A percentile compares a stretch with the other conserved stretches of the same genome.
Conservation (phyloP, 305 asterid species). For the Withania somnifera region DNA sequence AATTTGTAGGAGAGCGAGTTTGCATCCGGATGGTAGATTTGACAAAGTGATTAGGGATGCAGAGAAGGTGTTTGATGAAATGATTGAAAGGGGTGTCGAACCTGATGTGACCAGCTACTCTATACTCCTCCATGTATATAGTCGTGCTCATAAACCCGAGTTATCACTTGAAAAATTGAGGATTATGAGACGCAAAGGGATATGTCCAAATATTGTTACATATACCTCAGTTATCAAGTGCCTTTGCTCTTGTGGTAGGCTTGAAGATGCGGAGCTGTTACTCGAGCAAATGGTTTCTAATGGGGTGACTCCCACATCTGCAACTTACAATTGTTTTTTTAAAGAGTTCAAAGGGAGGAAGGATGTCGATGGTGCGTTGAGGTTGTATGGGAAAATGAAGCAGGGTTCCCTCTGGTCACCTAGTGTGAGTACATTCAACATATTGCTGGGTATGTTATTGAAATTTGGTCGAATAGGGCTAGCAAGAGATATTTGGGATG, state of each 20-base stretch:
- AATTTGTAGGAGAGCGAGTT: no score
- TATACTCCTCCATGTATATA: no score
- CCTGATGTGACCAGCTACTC: no score
- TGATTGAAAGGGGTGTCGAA: no score
- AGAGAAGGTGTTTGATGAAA: no score
- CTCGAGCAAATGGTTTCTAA: constrained; percentile 44
- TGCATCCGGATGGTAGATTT: no score
- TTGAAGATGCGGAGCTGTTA: constrained; percentile 62
- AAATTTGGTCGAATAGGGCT: constrained; percentile 36
- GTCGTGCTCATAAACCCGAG: no score
- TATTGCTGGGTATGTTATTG: constrained; percentile 59
- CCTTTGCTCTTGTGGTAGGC: constrained; percentile 64
- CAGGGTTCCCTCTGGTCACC: constrained; percentile 41
- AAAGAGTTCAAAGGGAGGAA: no score
- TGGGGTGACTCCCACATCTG: constrained; percentile 56
- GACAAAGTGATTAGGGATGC: no score
- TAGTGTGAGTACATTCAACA: constrained; percentile 51
- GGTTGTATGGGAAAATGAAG: constrained; percentile 57
- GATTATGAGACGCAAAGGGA: constrained; percentile 61
- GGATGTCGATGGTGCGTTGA: constrained; percentile 60
- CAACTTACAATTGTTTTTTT: constrained; percentile 65
- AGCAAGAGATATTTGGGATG: constrained; percentile 70
- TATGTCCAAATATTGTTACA: constrained; percentile 50
- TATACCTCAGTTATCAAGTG: constrained; percentile 80
- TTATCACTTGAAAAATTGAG: constrained; percentile 57